A percentile compares a stretch with the other conserved stretches of the same genome.
These are phyloP conservation scores for Lithospermum erythrorhizon DNA, from an alignment of 257 asterid species.

Conservation along the genomic window DNA sequence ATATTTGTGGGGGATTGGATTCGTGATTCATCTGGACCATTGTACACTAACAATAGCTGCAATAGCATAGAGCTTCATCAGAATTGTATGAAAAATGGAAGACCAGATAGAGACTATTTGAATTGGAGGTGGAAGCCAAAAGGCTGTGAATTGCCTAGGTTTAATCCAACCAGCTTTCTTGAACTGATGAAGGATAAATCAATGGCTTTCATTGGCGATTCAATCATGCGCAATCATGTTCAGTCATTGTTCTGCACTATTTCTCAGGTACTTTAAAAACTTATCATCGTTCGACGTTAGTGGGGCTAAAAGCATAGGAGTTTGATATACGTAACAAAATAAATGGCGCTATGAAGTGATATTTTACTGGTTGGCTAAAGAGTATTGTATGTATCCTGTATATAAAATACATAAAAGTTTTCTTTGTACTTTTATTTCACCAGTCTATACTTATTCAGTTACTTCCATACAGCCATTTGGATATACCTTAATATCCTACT, in stretches of 20 bases:
- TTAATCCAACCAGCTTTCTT: slow-evolving; percentile 43
- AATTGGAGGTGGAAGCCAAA: slow-evolving; percentile 80
- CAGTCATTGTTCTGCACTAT: slow-evolving; percentile 75
- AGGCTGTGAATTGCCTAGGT: slow-evolving; percentile 44
- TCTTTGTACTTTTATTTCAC: no score
- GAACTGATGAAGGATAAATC: slow-evolving; percentile 43
- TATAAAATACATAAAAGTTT: no score
- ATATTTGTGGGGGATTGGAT: slow-evolving; percentile 69
- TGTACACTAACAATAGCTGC: slow-evolving; percentile 51
- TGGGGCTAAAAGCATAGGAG: neutral
- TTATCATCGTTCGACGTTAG: neutral
- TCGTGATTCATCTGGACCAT: slow-evolving; percentile 43
- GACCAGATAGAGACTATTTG: slow-evolving; percentile 53
- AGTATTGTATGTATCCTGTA: no score
- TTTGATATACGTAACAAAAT: neutral
- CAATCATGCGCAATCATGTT: slow-evolving; percentile 75
- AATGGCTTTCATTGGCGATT: slow-evolving; percentile 67
- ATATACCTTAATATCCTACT: no score
- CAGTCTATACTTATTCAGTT: no score
- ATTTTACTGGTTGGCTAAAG: no score
- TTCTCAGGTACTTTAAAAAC: slow-evolving; percentile 43
- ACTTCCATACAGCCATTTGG: no score
- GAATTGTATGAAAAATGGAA: slow-evolving; percentile 66
- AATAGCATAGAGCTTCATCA: slow-evolving; percentile 49
- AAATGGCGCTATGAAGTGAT: no score